phyloP scores from a whole-genome alignment of 1,139 yeast species.

The Magnusiomyces clavatus region DNA sequence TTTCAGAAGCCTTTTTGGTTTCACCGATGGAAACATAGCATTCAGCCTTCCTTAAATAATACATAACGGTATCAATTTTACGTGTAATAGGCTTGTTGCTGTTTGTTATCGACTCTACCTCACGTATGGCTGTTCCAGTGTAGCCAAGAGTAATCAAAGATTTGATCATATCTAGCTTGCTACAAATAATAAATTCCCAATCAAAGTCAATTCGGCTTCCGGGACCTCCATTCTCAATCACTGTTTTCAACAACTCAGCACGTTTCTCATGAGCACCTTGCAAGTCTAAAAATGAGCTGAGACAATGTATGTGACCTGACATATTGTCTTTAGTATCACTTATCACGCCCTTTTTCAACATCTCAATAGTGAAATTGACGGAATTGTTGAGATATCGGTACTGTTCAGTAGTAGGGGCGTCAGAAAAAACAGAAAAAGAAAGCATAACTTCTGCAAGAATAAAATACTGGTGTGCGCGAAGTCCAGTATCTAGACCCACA shows the following conservation, averaged over 20 bases:
- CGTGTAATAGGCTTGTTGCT: neutral
- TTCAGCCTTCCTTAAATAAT: conserved; percentile 15
- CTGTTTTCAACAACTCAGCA: conserved; percentile 14
- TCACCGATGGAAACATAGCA: conserved; percentile 13
- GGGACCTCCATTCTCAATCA: conserved; percentile 4
- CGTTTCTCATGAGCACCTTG: conserved; percentile 21
- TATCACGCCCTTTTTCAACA: conserved; percentile 4
- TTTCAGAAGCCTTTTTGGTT: conserved; percentile 7
- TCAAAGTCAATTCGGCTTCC: conserved; percentile 5
- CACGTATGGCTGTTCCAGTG: conserved; percentile 17
- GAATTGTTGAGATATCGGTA: conserved; percentile 12
- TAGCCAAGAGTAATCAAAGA: conserved; percentile 17
- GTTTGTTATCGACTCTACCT: neutral
- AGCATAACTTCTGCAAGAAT: conserved; percentile 14
- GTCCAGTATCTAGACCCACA: conserved; percentile 5
- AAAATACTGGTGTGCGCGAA: conserved; percentile 5
- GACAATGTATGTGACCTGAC: conserved; percentile 9
- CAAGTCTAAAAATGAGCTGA: conserved; percentile 17
- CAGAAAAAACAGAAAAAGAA: conserved; percentile 12
- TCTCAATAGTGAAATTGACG: conserved; percentile 10
- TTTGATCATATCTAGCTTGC: conserved; percentile 8
- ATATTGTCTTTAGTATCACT: conserved; percentile 5
- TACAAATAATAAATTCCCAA: conserved; percentile 8
- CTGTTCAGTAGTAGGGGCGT: conserved; percentile 12
- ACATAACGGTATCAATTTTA: conserved; percentile 12